These are phyloP conservation scores for Akebia trifoliata DNA, from an alignment of 164 flowering plant genomes.

Conservation along the genomic window DNA sequence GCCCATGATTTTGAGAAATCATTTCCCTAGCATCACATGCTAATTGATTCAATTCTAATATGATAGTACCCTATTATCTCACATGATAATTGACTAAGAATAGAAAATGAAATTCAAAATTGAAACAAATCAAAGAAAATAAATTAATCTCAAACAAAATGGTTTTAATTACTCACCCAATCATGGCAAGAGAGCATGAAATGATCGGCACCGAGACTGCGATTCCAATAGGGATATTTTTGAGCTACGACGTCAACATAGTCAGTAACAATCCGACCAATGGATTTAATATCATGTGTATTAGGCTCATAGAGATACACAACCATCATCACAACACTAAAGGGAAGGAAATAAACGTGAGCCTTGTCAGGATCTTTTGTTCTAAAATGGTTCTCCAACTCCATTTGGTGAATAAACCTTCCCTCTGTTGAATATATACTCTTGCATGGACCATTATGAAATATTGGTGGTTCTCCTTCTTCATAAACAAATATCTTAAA, in stretches of 20 bases:
- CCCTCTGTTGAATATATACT: conserved; percentile 66
- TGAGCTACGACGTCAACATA: conserved; percentile 22
- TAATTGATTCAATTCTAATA: too few species aligned
- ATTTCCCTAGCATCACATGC: too few species aligned
- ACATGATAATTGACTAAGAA: too few species aligned
- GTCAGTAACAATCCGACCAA: conserved; percentile 27
- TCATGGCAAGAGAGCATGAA: conserved; percentile 62
- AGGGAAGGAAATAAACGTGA: conserved; percentile 44
- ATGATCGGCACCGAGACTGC: conserved; percentile 48
- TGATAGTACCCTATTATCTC: too few species aligned
- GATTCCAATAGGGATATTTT: conserved; percentile 44
- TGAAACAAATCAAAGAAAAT: too few species aligned
- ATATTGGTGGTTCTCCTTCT: conserved; percentile 65
- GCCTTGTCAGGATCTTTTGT: conserved; percentile 37
- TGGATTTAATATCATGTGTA: conserved; percentile 20
- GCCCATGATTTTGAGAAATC: too few species aligned
- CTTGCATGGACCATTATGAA: conserved; percentile 59
- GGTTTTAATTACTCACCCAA: conserved; percentile 32
- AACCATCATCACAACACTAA: conserved; percentile 40
- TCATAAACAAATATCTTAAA: conserved; percentile 58
- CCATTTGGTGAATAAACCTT: conserved; percentile 53
- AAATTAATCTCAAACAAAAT: neutral
- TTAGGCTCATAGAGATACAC: conserved; percentile 19
- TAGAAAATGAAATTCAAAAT: too few species aligned
- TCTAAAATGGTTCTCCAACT: conserved; percentile 27